phyloP scores from a whole-genome alignment of 2,329 filamentous ascomycete genomes.

The Xylaria sp. region DNA sequence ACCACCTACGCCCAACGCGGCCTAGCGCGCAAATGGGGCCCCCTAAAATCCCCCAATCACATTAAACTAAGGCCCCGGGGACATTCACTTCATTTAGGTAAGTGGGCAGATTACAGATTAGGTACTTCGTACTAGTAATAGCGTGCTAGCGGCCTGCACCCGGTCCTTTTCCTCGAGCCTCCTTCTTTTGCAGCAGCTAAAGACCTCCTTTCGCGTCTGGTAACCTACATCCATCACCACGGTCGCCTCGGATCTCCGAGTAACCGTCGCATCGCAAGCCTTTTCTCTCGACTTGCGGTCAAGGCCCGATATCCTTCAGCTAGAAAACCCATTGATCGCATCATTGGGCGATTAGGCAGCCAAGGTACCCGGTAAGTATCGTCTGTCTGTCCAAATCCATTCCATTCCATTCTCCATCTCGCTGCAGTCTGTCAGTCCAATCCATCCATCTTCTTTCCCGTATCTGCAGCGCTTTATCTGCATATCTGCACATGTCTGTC shows the following conservation, averaged over 20 bases:
- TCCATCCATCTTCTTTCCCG: background rate
- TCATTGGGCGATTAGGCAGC: conserved; percentile 18
- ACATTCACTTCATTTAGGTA: conserved; percentile 16
- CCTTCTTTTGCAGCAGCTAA: conserved; percentile 21
- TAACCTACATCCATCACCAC: conserved; percentile 10
- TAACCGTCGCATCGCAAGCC: conserved; percentile 14
- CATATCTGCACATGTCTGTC: background rate
- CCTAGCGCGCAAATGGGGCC: conserved; percentile 10
- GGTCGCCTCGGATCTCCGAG: conserved; percentile 14
- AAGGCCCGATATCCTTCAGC: background rate
- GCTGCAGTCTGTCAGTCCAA: background rate
- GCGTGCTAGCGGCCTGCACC: conserved; percentile 20
- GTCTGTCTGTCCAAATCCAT: too few relatives aligned
- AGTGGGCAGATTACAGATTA: conserved; percentile 13
- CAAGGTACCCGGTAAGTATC: conserved; percentile 11
- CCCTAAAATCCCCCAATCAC: conserved; percentile 18
- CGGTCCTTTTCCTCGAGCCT: conserved; percentile 22
- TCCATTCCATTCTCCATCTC: too few relatives aligned
- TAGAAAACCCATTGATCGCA: conserved; percentile 12
- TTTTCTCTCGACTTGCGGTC: conserved; percentile 1
- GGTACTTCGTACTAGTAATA: conserved; percentile 8
- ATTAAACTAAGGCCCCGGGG: conserved; percentile 6
- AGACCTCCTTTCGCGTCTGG: conserved; percentile 22
- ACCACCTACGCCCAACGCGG: conserved; percentile 9
- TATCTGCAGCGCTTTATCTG: background rate